These are phyloP conservation scores for Silene uniflora DNA, from an alignment of 148 eudicot species.

Conservation along the genomic window DNA sequence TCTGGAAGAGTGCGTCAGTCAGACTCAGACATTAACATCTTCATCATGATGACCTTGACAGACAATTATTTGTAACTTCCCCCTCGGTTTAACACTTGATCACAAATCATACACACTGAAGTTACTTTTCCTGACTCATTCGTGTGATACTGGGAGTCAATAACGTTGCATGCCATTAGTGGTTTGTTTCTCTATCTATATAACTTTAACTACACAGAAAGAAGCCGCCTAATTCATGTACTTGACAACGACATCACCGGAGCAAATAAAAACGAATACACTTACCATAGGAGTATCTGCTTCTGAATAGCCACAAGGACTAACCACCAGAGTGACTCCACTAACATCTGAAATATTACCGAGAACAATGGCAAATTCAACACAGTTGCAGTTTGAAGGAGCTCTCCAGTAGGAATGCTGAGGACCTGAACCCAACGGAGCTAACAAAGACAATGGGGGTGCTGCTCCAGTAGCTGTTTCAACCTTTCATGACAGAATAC, in stretches of 20 bases:
- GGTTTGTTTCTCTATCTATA: no score
- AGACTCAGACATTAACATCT: no score
- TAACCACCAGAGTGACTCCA: conserved; percentile 65
- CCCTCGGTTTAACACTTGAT: no score
- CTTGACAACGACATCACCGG: conserved; percentile 2
- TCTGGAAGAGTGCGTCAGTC: no score
- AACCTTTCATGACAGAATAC: conserved; percentile 44
- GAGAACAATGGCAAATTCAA: conserved; percentile 80
- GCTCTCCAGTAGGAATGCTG: conserved; percentile 83
- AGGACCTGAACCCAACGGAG: conserved; percentile 68
- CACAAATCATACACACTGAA: no score
- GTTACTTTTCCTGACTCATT: no score
- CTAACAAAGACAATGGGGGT: conserved; percentile 71
- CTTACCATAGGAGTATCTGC: conserved; percentile 89
- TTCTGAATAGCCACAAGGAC: conserved; percentile 92
- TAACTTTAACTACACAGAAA: no score
- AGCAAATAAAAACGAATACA: conserved; percentile 2
- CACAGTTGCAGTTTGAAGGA: conserved; percentile 56
- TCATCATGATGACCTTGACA: no score
- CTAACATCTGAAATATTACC: conserved; percentile 74
- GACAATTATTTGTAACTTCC: no score
- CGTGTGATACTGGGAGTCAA: no score
- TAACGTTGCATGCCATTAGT: no score
- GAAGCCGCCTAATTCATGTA: background rate
- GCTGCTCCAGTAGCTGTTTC: conserved; percentile 88